Base-by-base conservation (phyloP, 2,329 filamentous ascomycete genomes). In the Diaporthe sp. region DNA sequence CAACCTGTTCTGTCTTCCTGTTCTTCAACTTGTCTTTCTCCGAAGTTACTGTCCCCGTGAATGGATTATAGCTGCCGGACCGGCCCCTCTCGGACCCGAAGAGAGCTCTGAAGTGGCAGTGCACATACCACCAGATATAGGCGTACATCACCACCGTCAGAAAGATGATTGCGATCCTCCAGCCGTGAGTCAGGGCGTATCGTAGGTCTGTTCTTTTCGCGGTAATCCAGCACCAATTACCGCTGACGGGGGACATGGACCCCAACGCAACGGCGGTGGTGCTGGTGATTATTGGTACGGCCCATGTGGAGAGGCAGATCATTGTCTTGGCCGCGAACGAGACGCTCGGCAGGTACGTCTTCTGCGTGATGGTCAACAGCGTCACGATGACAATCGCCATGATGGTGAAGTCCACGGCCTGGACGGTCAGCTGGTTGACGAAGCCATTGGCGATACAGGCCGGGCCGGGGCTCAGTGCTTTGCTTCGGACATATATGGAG, bases 191-290 rank as follows among this genome's bases (percentile, higher is more conserved):
- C 68, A 88, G 80, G 3, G 79, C 82, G 74, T 88, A 88, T 42
- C 86, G 83, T 17, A 87, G 79, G 22, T 83, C 83, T 31, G 80
- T 77, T 19, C 83, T 79, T 3, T 81, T 77, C 13, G 80, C 76
- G 17, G 82, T 79, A 74, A 88, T 87, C 86, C 86, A 88, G 79
- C 86, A 88, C 86, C 86, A 88, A 72, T 88, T 74, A 15, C 62
- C 72, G 31, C 85, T 85, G 1, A 87, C 83, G 10, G 82, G 84
- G 2, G 80, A 81, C 72, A 83, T 82, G 6, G 79, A 76, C 19
- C 80, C 74, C 77, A 82, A 78, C 9, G 53, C 81, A 28, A 82
- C 78, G 42, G 79, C 81, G 9, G 79, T 80, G 71, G 77, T 77
- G 78, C 84, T 83, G 2, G 85, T 86, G 15, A 83, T 82, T 1